These are phyloP conservation scores for Trametes villosa DNA, from an alignment of 768 basidiomycete genomes.

Conservation along the genomic window DNA sequence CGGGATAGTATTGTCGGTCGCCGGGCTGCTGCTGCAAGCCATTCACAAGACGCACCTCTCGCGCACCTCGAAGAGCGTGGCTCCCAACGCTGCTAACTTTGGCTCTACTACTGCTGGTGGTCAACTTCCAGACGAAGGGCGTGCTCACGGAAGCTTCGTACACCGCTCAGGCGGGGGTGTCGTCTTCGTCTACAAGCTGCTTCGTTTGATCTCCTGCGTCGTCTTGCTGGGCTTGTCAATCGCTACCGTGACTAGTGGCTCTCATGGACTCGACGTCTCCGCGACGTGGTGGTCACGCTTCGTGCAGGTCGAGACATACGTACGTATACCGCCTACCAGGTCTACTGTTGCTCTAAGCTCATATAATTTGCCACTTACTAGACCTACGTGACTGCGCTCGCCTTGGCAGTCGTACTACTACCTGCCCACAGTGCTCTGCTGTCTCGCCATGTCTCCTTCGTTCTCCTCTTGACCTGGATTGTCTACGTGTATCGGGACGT, in stretches of 20 bases:
- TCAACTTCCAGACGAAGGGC: not conserved
- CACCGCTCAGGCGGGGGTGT: not conserved
- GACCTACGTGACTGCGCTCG: constrained; percentile 40
- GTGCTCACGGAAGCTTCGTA: too few relatives aligned
- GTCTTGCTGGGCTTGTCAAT: not conserved
- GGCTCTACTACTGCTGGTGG: not conserved
- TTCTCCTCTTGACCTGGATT: constrained; percentile 50
- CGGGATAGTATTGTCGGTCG: not conserved
- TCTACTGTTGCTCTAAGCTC: not conserved
- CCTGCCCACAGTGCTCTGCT: constrained; percentile 29
- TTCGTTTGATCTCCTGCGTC: not conserved
- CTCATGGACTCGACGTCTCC: not conserved
- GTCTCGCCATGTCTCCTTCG: constrained; percentile 49
- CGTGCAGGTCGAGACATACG: not conserved
- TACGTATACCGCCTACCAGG: not conserved
- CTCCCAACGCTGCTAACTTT: not conserved
- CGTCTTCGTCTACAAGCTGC: not conserved
- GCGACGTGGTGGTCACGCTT: not conserved
- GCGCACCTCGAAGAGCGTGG: not conserved
- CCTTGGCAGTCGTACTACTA: constrained; percentile 30
- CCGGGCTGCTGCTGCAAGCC: not conserved
- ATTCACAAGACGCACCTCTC: not conserved
- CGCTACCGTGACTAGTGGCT: not conserved
- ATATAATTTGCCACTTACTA: constrained; percentile 12
- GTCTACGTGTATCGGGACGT: constrained; percentile 61